Evolutionary conservation across 768 basidiomycete genomes (phyloP), one percentile per base, ranked within the genome.

Genomic region (Rubroboletus satanas): DNA sequence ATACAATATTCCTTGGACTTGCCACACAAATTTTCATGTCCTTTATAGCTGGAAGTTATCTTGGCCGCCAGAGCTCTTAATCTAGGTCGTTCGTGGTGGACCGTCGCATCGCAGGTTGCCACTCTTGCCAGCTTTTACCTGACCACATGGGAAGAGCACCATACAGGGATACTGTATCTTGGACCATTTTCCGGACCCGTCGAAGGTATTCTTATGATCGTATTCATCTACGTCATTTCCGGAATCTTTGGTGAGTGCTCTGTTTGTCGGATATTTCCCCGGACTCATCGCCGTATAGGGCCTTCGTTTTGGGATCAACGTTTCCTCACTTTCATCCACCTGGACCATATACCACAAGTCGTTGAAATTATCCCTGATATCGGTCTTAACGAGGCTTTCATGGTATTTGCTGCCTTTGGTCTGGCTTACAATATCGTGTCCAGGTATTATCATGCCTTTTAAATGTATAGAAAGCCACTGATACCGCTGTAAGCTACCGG

Each of bases 1-100:
- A 56, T 72, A 53, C 32, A 48, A 18, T 21, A 29, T 2, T 42
- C 14, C 12, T 23, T 29, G n/a, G 18, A 7, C 18, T 35, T 17
- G 12, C 6, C 37, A 28, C 17, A 31, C n/a, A 5, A 17, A 18
- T 50, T 29, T 47, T 56, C 11, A 64, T 21, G 7, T 17, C 8
- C 5, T 43, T n/a, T 42, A 8, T 64, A 95, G 92, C 81, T 99
- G 26, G 96, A 94, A 72, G 88, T 85, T 54, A 80, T 98, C 56
- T 81, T 99, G 39, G 81, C 83, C 7, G 77, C 84, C 8, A 83
- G 89, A 28, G 95, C 97, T 0, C 82, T 99, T 42, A 95, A 96
- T 62, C 78, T 98, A 21, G 93, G 91, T 12, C 79, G 94, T 18
- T 93, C 92, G 0, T 98, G 97, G 94, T 98, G 94, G 96, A 98